Evolutionary conservation across 192 early-diverging fungal species (phyloP).

Genomic region (Paraglomus occultum): DNA sequence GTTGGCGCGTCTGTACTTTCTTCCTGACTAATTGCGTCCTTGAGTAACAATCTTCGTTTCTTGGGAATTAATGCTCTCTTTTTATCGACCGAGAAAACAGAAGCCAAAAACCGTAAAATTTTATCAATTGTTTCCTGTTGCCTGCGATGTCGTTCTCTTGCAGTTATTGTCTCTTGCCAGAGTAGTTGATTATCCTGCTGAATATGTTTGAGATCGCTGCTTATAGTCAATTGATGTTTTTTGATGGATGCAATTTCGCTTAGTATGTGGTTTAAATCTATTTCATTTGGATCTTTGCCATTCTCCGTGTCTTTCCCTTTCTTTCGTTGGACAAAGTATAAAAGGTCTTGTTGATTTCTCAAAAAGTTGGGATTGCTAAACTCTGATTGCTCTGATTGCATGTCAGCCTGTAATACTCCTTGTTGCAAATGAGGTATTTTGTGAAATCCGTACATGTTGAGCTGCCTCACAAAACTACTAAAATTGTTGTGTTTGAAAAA

Average conservation of each 20-base stretch:
- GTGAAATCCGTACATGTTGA: slow-evolving; percentile 97
- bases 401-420: slow-evolving; percentile 78
- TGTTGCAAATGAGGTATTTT: slow-evolving; percentile 94
- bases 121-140: slow-evolving; percentile 95
- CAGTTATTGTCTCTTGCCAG: slow-evolving; percentile 78
- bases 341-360: slow-evolving; percentile 83
- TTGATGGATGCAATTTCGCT: slow-evolving; percentile 86
- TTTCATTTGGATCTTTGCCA: slow-evolving; percentile 41
- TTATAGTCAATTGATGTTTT: slow-evolving; percentile 88
- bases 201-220: slow-evolving; percentile 79
- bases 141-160: slow-evolving; percentile 75
- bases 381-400: slow-evolving; percentile 83
- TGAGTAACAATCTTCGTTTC: slow-evolving; percentile 36
- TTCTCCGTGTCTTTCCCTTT: slow-evolving; percentile 55
- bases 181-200: slow-evolving; percentile 86
- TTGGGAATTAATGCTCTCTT: slow-evolving; percentile 49
- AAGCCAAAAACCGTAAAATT: slow-evolving; percentile 87
- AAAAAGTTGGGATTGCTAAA: slow-evolving; percentile 91
- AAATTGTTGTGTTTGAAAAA: slow-evolving; percentile 95
- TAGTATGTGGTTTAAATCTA: slow-evolving; percentile 54
- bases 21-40: too few species aligned
- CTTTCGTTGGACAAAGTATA: slow-evolving; percentile 86
- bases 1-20: too few species aligned
- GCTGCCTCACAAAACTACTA: slow-evolving; percentile 85
- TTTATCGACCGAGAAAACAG: slow-evolving; percentile 69